Conservation (phyloP, 495 filamentous ascomycete genomes). For the Aspergillus biplanus region DNA sequence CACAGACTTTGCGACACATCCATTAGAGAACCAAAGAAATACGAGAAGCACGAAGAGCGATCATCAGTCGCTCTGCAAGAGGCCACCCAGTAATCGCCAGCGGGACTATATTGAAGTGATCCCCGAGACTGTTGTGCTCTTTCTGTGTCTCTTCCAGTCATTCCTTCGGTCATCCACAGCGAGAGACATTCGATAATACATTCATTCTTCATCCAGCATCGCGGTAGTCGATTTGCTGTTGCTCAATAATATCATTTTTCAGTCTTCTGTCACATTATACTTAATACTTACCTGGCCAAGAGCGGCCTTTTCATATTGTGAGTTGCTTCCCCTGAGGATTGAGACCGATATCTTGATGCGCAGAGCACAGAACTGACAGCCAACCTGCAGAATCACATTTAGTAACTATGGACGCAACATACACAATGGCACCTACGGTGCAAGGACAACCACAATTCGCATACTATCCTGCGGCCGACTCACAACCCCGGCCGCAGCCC, state of each 20-base stretch:
- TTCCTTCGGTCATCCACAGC: conserved; percentile 26
- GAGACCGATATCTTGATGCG: not conserved
- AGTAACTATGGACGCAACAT: conserved; percentile 60
- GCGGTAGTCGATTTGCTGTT: conserved; percentile 16
- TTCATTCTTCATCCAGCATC: conserved; percentile 28
- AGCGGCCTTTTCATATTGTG: conserved; percentile 26
- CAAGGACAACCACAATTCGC: conserved; percentile 84
- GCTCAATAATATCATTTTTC: conserved; percentile 12
- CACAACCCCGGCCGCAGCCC: conserved; percentile 72
- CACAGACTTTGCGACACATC: conserved; percentile 21
- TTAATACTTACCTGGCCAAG: conserved; percentile 26
- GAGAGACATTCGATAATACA: conserved; percentile 28
- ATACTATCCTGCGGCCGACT: conserved; percentile 83
- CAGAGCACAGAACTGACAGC: not conserved
- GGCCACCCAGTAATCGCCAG: not conserved
- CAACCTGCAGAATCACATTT: conserved; percentile 2
- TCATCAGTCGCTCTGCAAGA: conserved; percentile 13
- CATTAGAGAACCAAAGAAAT: conserved; percentile 19
- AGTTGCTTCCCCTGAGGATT: conserved; percentile 7
- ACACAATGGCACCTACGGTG: conserved; percentile 52
- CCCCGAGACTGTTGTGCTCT: conserved; percentile 5
- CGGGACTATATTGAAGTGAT: conserved; percentile 4
- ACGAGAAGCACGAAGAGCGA: conserved; percentile 7
- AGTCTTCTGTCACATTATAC: conserved; percentile 19
- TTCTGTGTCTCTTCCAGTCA: conserved; percentile 20